Percentiles rank a stretch among this genome's conserved stretches.
Evolutionary conservation across 192 early-diverging fungal species (phyloP).

Genomic region (Coemansia erecta): DNA sequence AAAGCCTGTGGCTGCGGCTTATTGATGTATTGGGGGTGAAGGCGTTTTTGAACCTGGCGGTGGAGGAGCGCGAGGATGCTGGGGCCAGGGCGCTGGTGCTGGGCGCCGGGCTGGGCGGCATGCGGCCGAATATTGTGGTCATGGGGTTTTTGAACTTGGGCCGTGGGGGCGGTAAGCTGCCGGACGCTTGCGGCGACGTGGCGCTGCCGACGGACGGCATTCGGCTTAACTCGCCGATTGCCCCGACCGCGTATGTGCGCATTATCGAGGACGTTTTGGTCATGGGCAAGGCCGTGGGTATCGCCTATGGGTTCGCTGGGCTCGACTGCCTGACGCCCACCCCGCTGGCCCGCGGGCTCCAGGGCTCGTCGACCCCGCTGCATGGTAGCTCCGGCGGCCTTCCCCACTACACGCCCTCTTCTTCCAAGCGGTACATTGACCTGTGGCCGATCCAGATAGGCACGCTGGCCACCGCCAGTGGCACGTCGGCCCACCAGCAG

Average conservation of each 20-base stretch:
- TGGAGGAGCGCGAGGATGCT: constrained; percentile 48
- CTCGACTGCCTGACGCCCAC: constrained; percentile 40
- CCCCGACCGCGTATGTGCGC: constrained; percentile 59
- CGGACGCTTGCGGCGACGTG: constrained; percentile 2
- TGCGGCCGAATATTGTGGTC: constrained; percentile 68
- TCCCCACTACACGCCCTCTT: constrained; percentile 19
- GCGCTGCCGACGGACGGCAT: constrained; percentile 59
- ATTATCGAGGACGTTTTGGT: constrained; percentile 70
- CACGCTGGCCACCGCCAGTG: constrained; percentile 16
- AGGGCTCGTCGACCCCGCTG: no score
- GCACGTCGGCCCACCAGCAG: constrained; percentile 8
- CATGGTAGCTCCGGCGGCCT: no score
- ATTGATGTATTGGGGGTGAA: constrained; percentile 61
- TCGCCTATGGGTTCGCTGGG: constrained; percentile 62
- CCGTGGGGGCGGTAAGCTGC: no score
- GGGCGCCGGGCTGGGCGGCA: constrained; percentile 64
- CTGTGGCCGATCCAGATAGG: constrained; percentile 73
- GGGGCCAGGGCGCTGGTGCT: constrained; percentile 61
- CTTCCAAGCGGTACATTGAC: constrained; percentile 61
- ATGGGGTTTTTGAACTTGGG: constrained; percentile 55
- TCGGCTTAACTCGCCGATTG: constrained; percentile 58
- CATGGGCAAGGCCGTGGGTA: constrained; percentile 67
- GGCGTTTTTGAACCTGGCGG: constrained; percentile 63
- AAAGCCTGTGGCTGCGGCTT: constrained; percentile 60
- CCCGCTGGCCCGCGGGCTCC: neutral